Evolutionary conservation across 2,329 filamentous ascomycete species (phyloP).

Genomic region (Pestalotiopsis sp.): DNA sequence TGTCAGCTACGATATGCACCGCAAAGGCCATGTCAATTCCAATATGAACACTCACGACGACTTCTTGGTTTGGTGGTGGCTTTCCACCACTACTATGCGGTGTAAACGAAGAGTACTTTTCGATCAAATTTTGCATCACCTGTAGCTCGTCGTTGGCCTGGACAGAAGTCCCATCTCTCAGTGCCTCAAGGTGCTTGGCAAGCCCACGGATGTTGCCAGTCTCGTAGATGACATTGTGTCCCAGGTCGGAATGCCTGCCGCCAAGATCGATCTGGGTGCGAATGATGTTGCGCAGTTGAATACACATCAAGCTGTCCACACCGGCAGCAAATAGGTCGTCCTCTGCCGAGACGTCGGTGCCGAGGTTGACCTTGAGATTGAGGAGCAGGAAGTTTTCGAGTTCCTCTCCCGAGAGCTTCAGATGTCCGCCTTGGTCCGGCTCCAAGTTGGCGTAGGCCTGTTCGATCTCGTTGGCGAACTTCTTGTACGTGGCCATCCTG

Average conservation of each 20-base stretch:
- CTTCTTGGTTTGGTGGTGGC: neutral
- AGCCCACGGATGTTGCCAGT: neutral
- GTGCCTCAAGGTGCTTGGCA: neutral
- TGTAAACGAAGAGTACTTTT: neutral
- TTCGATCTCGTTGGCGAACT: neutral
- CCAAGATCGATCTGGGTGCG: neutral
- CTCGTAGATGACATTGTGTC: neutral
- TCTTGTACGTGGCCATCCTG: neutral
- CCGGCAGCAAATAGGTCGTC: neutral
- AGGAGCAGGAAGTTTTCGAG: neutral
- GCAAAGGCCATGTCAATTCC: neutral
- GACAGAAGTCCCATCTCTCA: neutral
- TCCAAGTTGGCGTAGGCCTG: neutral
- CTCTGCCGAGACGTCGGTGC: neutral
- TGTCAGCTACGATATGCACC: neutral
- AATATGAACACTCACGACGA: neutral
- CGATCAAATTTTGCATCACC: neutral
- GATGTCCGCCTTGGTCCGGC: neutral
- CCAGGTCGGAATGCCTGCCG: neutral
- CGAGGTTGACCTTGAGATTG: neutral
- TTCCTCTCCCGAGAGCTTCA: neutral
- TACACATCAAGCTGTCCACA: neutral
- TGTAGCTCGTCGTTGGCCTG: neutral
- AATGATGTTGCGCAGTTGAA: neutral
- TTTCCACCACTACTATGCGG: neutral